Conservation (phyloP, 2,329 filamentous ascomycete species). For the Parascedosporium putredinis region DNA sequence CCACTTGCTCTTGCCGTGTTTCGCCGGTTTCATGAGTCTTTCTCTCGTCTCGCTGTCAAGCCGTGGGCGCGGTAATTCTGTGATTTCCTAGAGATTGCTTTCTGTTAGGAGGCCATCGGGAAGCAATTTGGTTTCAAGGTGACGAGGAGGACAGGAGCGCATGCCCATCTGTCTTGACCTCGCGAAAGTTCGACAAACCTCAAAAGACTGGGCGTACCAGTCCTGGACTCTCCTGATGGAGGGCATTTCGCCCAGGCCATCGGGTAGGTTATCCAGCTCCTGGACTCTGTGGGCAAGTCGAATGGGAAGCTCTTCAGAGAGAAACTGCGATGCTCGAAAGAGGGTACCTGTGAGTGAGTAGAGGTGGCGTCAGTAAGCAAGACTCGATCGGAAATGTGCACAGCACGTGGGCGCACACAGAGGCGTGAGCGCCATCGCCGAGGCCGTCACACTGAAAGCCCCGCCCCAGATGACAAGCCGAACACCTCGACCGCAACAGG, state of each 20-base stretch:
- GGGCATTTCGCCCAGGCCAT: conserved; percentile 95
- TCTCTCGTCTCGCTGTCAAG: conserved; percentile 63
- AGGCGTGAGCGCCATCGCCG: too few relatives aligned
- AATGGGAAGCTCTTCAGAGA: conserved; percentile 96
- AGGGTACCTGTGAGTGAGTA: conserved; percentile 59
- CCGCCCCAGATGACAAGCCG: too few relatives aligned
- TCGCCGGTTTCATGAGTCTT: conserved; percentile 61
- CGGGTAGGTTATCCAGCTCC: conserved; percentile 82
- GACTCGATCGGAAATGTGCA: background rate
- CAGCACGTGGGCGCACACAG: too few relatives aligned
- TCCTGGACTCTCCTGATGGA: conserved; percentile 91
- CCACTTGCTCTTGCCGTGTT: conserved; percentile 48
- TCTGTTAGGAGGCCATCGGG: too few relatives aligned
- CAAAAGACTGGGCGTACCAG: conserved; percentile 99
- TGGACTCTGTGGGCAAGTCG: conserved; percentile 92
- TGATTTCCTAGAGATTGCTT: conserved; percentile 70
- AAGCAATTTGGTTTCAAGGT: too few relatives aligned
- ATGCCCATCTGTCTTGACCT: too few relatives aligned
- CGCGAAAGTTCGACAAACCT: conserved; percentile 50
- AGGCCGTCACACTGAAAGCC: too few relatives aligned
- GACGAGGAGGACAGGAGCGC: too few relatives aligned
- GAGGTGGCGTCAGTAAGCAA: background rate
- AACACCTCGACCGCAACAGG: too few relatives aligned
- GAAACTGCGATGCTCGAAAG: conserved; percentile 95
- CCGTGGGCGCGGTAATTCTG: conserved; percentile 66